Evolutionary conservation across 306 rosid species (phyloP), one percentile per base, ranked within the genome.

Genomic region (Prunus mongolica): DNA sequence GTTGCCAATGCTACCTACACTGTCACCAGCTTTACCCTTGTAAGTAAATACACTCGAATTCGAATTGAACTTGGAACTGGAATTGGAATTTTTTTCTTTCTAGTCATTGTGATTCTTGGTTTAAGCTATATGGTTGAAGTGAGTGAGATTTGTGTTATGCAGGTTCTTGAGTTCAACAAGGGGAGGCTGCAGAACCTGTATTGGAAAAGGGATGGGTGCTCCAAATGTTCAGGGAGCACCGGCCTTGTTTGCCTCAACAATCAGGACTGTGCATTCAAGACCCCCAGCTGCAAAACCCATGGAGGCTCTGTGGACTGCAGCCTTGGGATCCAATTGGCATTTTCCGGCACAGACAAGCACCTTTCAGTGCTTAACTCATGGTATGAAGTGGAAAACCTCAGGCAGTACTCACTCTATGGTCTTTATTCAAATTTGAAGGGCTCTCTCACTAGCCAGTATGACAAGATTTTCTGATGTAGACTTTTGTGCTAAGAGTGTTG

Each of bases 291-390:
- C 94, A 91, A 82, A 84, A 78, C 6, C 79, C 86, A 76, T 55
- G 84, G 84, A 45, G 98, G 98, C 81, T 1, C 82, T 51, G 94
- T 90, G 32, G 98, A 94, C 84, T 94, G 98, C 84, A 94, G 94
- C 83, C 47, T 91, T 8, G 96, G 94, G 13, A 91, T 94, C 82
- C 97, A 94, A 47, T 68, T 92, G 86, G 94, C 98, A 2, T 94
- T 94, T 84, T 94, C 98, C 4, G 97, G 98, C 73, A 94, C 98
- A 2, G 98, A 94, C 66, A 90, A 91, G 67, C 93, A 94, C 81
- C 96, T 91, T 61, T 78, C 86, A 8, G 90, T 84, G 67, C 92
- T 94, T 68, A 94, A 94, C 84, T 94, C 98, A n/a, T 94, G 98
- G 98, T 94, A 94, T 73, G 98, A 94, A 85, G 97, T 91, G 65